Conservation (phyloP, 75 land plant genomes). For the Chamaecyparis obtusa region DNA sequence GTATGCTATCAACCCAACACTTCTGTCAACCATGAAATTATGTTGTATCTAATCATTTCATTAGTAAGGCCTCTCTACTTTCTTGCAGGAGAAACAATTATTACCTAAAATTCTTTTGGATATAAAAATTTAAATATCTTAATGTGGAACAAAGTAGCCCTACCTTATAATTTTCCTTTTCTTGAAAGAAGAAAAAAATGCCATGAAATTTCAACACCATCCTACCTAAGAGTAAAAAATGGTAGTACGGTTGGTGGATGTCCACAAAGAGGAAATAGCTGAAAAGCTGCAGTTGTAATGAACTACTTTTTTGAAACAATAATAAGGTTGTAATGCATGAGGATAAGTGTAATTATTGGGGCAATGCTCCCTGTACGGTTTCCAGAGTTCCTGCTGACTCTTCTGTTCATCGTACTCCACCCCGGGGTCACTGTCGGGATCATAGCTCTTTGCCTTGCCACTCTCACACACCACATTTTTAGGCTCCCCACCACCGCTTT, state of each 20-base stretch:
- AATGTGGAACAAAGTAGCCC: neutral
- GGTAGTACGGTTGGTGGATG: neutral
- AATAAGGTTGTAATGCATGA: neutral
- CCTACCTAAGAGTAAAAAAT: neutral
- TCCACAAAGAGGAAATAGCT: neutral
- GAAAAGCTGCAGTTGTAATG: neutral
- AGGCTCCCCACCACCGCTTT: too few relatives aligned
- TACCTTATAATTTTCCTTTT: neutral
- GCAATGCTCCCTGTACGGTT: too few relatives aligned
- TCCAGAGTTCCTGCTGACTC: too few relatives aligned
- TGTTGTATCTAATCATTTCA: neutral
- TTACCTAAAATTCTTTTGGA: too few relatives aligned
- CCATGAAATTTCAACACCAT: neutral
- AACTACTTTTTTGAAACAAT: neutral
- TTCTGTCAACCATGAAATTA: neutral
- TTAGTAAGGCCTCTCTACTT: neutral
- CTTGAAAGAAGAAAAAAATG: neutral
- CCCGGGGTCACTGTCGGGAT: too few relatives aligned
- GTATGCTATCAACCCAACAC: neutral
- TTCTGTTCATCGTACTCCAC: too few relatives aligned
- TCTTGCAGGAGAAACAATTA: neutral
- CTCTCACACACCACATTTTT: too few relatives aligned
- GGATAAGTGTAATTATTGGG: neutral
- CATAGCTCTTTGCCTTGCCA: too few relatives aligned
- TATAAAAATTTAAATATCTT: neutral